phyloP scores from a whole-genome alignment of 139 green algal species.

The Tetradesmus lagerheimii region DNA sequence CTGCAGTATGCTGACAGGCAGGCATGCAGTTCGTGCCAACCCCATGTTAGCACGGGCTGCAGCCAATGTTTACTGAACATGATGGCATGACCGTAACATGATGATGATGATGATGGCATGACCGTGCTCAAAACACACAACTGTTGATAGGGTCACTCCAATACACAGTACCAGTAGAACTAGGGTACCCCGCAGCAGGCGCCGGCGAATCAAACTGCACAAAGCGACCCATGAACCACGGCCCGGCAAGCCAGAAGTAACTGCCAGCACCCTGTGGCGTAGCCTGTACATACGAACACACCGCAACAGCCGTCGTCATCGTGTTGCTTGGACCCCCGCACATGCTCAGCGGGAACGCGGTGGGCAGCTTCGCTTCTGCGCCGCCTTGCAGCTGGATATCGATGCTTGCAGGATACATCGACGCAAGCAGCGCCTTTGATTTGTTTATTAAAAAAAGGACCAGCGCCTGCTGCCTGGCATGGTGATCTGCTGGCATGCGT shows the following conservation, averaged over 20 bases:
- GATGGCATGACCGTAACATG: too few species aligned
- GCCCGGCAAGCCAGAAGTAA: background rate
- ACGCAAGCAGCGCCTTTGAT: background rate
- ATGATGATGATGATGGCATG: too few species aligned
- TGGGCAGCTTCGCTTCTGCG: background rate
- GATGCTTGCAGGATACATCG: conserved; percentile 16
- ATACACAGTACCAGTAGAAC: background rate
- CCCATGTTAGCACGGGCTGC: too few species aligned
- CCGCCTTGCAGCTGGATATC: background rate
- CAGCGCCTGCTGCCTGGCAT: background rate
- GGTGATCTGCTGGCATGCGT: background rate
- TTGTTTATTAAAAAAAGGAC: background rate
- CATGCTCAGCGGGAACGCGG: background rate
- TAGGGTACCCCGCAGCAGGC: background rate
- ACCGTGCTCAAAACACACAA: background rate
- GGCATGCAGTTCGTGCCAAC: too few species aligned
- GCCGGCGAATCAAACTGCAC: background rate
- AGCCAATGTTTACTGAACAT: too few species aligned
- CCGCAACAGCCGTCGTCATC: background rate
- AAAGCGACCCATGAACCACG: background rate
- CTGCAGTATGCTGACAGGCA: too few species aligned
- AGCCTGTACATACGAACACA: background rate
- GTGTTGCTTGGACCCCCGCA: background rate
- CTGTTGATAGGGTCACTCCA: background rate
- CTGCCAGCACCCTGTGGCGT: background rate